Evolutionary conservation across 768 basidiomycete genomes (phyloP), one percentile per base, ranked within the genome.

Genomic region (Cantharellus cinnabarinus): DNA sequence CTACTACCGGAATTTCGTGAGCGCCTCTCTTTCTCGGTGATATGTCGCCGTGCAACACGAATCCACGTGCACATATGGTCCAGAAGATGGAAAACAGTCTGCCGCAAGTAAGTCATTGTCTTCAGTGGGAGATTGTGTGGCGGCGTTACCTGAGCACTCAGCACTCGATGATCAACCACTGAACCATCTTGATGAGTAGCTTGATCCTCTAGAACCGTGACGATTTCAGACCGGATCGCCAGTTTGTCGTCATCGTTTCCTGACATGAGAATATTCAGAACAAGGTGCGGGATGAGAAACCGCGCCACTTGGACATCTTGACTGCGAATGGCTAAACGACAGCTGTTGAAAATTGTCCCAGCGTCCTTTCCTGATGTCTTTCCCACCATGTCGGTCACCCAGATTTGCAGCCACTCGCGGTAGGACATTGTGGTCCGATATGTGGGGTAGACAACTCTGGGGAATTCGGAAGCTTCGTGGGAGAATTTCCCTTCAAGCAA

Each of bases 231-330:
- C 2, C 81, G 78, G 64, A 98, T 88, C 29, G 77, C 73, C 37
- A 77, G 69, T 0, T 77, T 73, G 58, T 84, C 80, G 7, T 73
- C 71, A 0, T 82, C 79, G 35, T 76, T 69, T 0, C 86, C 89
- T 4, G 85, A 83, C 58, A 90, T 75, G 14, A 98, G 74, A 7
- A 89, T 77, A 63, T 89, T 85, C 52, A 98, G 71, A 2, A 95
- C 83, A 15, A 99, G 76, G 67, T 98, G 91, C 4, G 95, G 94
- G 20, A 99, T 76, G 38, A 99, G 71, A 66, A 87, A 81, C 65
- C 83, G 86, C 0, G 93, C 89, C n/a, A 98, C 84, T n/a, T 81
- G 80, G 5, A 91, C 91, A 68, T 99, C 95, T 63, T 87, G 88
- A 66, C 82, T 85, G 40, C 81, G 77, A 34, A 97, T 76, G 0